phyloP scores from a whole-genome alignment of 2,329 filamentous ascomycete species.

The Penicillium rolfsii region DNA sequence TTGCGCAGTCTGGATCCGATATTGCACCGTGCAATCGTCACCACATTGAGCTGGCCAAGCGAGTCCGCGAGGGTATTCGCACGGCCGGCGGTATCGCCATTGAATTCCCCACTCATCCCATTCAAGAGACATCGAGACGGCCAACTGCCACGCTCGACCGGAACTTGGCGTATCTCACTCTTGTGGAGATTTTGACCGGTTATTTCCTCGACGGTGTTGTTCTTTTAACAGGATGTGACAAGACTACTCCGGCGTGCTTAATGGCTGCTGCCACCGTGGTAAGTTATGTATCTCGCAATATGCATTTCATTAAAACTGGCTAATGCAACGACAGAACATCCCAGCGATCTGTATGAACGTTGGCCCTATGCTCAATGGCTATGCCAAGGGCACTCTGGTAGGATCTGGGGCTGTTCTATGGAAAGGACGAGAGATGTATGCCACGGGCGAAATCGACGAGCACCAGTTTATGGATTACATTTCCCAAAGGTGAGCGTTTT shows the following conservation, averaged over 20 bases:
- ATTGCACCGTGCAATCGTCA: constrained; percentile 56
- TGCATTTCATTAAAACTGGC: neutral
- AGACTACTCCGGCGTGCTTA: constrained; percentile 56
- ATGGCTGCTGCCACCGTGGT: constrained; percentile 58
- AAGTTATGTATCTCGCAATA: constrained; percentile 13
- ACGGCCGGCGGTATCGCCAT: constrained; percentile 55
- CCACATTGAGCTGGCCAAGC: constrained; percentile 54
- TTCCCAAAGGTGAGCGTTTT: constrained; percentile 40
- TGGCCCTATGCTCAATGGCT: constrained; percentile 58
- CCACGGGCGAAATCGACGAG: constrained; percentile 52
- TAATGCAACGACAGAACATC: constrained; percentile 46
- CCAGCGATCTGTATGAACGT: constrained; percentile 58
- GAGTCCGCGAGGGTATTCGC: constrained; percentile 56
- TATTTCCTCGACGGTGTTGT: constrained; percentile 58
- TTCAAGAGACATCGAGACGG: constrained; percentile 54
- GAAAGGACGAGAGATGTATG: constrained; percentile 54
- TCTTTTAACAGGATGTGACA: constrained; percentile 57
- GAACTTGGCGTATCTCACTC: constrained; percentile 53
- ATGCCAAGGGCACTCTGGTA: constrained; percentile 45
- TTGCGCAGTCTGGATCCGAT: constrained; percentile 57
- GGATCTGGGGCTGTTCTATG: constrained; percentile 55
- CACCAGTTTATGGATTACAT: constrained; percentile 54
- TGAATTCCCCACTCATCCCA: constrained; percentile 58
- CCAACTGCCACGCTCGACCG: constrained; percentile 56
- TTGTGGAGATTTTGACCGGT: constrained; percentile 54